Evolutionary conservation across 768 basidiomycete species (phyloP).

Genomic region (Kwoniella botswanensis): DNA sequence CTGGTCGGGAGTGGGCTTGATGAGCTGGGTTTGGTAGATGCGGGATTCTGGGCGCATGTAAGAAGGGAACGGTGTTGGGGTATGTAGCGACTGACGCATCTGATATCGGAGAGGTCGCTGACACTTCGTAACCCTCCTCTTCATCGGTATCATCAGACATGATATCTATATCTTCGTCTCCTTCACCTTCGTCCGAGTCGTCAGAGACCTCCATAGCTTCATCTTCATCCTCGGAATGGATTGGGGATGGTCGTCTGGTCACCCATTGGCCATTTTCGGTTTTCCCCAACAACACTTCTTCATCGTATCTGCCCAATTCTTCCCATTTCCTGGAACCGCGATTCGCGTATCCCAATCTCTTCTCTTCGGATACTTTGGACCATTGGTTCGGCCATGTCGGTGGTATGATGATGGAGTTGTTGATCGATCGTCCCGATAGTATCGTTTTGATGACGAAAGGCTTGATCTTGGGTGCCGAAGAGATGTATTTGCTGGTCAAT

Average conservation of each 20-base stretch:
- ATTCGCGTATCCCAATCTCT: conserved; percentile 32
- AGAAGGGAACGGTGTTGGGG: conserved; percentile 53
- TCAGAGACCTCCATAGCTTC: conserved; percentile 1
- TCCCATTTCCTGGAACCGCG: conserved; percentile 26
- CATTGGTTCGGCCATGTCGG: conserved; percentile 45
- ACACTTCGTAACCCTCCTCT: conserved; percentile 6
- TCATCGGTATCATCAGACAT: conserved; percentile 23
- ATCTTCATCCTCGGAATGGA: background rate
- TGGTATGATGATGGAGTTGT: conserved; percentile 53
- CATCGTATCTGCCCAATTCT: conserved; percentile 12
- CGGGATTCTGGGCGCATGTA: conserved; percentile 46
- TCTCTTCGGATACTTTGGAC: conserved; percentile 18
- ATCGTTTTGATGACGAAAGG: conserved; percentile 41
- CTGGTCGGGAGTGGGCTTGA: background rate
- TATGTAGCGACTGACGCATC: conserved; percentile 46
- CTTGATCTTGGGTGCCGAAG: conserved; percentile 14
- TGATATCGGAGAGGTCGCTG: conserved; percentile 17
- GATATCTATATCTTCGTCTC: conserved; percentile 22
- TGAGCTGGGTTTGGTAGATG: conserved; percentile 22
- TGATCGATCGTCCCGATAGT: conserved; percentile 51
- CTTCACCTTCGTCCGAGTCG: conserved; percentile 13
- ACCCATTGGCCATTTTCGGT: conserved; percentile 15
- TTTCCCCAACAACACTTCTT: conserved; percentile 2
- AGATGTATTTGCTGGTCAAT: conserved; percentile 1
- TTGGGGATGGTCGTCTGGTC: conserved; percentile 1